Evolutionary conservation across 2,329 filamentous ascomycete species (phyloP).

Genomic region (Sordariomycetes sp.): DNA sequence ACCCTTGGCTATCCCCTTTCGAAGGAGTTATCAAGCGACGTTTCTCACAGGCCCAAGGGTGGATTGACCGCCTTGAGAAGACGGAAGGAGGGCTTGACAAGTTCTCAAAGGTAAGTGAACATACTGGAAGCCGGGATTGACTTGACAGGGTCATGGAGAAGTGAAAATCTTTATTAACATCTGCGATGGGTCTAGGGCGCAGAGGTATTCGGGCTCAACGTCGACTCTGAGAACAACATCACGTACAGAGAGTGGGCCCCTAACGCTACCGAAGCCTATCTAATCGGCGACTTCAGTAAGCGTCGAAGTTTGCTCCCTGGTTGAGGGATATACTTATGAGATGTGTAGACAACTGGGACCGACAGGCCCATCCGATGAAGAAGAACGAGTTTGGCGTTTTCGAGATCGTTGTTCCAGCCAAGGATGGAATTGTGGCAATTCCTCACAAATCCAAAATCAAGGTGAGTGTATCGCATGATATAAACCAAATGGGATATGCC

Average conservation of each 20-base stretch:
- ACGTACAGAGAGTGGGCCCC: constrained; percentile 94
- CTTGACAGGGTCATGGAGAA: background rate
- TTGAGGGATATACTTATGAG: background rate
- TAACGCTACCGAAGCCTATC: constrained; percentile 68
- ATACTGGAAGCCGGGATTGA: constrained; percentile 2
- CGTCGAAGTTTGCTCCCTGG: constrained; percentile 3
- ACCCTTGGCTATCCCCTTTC: constrained; percentile 84
- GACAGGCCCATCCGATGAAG: constrained; percentile 72
- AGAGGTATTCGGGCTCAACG: constrained; percentile 77
- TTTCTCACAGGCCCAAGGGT: constrained; percentile 67
- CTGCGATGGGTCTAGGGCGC: constrained; percentile 49
- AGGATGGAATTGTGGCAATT: constrained; percentile 64
- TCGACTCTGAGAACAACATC: constrained; percentile 71
- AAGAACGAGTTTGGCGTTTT: constrained; percentile 79
- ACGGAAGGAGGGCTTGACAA: constrained; percentile 82
- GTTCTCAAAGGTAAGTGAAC: constrained; percentile 60
- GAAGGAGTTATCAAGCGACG: constrained; percentile 62
- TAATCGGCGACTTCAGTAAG: constrained; percentile 91
- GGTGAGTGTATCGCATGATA: constrained; percentile 32
- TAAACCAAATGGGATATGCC: background rate
- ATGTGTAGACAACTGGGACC: constrained; percentile 67
- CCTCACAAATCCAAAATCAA: constrained; percentile 93
- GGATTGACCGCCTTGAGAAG: constrained; percentile 74
- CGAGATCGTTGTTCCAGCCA: constrained; percentile 64
- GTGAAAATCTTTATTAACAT: background rate